Evolutionary conservation across 1,284 basidiomycete genomes (phyloP), one percentile per base, ranked within the genome.

Genomic region (Macrocystidia cucumis): DNA sequence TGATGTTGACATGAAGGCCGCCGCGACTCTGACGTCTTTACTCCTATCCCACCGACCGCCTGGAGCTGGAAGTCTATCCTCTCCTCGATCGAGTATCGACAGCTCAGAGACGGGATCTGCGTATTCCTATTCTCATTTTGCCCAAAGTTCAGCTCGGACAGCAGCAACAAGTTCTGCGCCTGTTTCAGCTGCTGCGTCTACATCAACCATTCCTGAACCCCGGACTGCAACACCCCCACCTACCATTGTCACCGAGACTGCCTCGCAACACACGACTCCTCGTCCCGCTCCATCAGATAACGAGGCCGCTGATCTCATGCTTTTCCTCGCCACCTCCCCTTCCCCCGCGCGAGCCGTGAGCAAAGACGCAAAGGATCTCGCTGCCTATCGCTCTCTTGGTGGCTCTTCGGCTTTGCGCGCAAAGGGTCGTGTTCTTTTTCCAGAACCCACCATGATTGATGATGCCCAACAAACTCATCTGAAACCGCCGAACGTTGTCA

Each of bases 271-370:
- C 16, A 56, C 54, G 8, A 65, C 64, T 4, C 64, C 62, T 32
- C 59, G 56, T 12, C 56, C 65, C 35, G 65, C 63, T 19, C 69
- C 72, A 13, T 69, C 69, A 19, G 83, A 86, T 48, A 78, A 73
- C 45, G 85, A 88, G 50, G 84, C 85, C 0, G 83, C 85, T 17
- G 81, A 84, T 51, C 59, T 87, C 27, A 82, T 88, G 74, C 62
- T 88, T 24, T 83, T 73, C 55, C 70, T 88, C 32, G 84, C 85
- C 26, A 86, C 84, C 5, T 86, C 82, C 2, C 84, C 84, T 1
- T 86, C 82, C 0, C 84, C 84, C 4, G 79, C 67, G n/a, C 72
- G 83, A 29, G 68, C 72, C 11, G 59, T 61, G 5, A 67, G 60
- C 24, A 70, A 67, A 40, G 71, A 78, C 23, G 49, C 64, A 6